Base-by-base conservation (phyloP, 768 basidiomycete genomes). In the Trametes punicea region DNA sequence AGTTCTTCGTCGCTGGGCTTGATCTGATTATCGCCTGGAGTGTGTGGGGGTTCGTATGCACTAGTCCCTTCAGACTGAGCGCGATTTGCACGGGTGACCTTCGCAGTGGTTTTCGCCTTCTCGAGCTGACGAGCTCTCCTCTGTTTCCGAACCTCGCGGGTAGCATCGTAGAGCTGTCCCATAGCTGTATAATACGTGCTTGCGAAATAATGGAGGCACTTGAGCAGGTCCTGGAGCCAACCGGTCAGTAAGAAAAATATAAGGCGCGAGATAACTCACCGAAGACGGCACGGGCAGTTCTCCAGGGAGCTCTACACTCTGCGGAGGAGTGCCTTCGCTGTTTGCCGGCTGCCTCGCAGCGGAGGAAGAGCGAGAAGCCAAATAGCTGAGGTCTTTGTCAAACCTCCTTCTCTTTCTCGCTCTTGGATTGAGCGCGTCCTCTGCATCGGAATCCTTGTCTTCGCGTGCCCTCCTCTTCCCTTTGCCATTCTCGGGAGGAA, bases 171-270 rank as follows among this genome's bases (percentile, higher is more conserved):
- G 2, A 90, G 68, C 59, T 88, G 79, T 0, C 83, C 87, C 51
- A 76, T 74, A 60, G 83, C 82, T 20, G 73, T 72, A 61, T 90
- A 92, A 65, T 85, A 85, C 20, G 68, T 70, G 44, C 75, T 77
- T 21, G 80, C 69, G 51, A 78, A 79, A 61, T 80, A 70, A 57
- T 81, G 81, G 36, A 81, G 74, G 45, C 73, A 73, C 66, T 81
- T 81, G 45, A 81, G 59, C 25, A 82, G 55, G 51, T 82, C 80
- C 80, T 82, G 41, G 53, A 50, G 53, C 5, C 55, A 39, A 36
- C 26, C 21, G 44, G 55, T 41, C 51, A 52, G 40, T 20, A 2
- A 46, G 29, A 29, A 26, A 36, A 1, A 7, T n/a, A 10, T 27
- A 21, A 49, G 13, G n/a, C 20, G 20, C 3, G n/a, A 27, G 27